Conservation (phyloP, 805 yeast genomes). For the Yarrowia alimentaria region DNA sequence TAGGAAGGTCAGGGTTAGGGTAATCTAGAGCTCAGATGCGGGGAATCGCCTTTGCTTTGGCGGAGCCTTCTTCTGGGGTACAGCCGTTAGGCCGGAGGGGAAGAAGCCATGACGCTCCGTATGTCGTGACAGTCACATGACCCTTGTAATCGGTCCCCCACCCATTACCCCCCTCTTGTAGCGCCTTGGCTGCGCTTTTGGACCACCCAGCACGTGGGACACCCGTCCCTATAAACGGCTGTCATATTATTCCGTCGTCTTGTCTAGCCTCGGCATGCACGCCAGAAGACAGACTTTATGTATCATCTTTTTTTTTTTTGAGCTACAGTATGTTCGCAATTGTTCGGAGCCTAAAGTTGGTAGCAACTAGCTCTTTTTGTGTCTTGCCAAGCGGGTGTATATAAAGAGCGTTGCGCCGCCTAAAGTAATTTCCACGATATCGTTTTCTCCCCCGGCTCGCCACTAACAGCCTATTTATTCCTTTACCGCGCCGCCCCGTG, state of each 20-base stretch:
- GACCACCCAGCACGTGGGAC: no score
- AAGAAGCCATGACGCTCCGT: not conserved
- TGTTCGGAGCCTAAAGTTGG: conserved; percentile 28
- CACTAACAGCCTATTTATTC: conserved; percentile 14
- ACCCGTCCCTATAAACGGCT: not conserved
- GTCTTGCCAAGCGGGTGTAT: not conserved
- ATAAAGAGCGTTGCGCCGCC: not conserved
- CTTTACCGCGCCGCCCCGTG: no score
- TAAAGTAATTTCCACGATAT: no score
- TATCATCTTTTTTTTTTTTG: conserved; percentile 5
- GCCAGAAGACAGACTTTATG: conserved; percentile 1
- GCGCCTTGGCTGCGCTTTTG: no score
- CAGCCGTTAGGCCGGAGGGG: conserved; percentile 26
- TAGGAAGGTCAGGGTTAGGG: conserved; percentile 1
- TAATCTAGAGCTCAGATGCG: conserved; percentile 13
- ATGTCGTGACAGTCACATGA: no score
- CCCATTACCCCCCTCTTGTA: no score
- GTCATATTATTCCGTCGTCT: conserved; percentile 1
- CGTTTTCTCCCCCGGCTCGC: not conserved
- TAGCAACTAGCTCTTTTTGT: conserved; percentile 16
- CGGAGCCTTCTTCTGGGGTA: conserved; percentile 9
- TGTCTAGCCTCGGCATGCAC: conserved; percentile 24
- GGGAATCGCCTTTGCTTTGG: conserved; percentile 1
- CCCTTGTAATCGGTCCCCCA: no score
- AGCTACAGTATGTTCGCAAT: conserved; percentile 19